phyloP scores from a whole-genome alignment of 225 moss, liverwort and hornwort species.

The Ulota crispa region DNA sequence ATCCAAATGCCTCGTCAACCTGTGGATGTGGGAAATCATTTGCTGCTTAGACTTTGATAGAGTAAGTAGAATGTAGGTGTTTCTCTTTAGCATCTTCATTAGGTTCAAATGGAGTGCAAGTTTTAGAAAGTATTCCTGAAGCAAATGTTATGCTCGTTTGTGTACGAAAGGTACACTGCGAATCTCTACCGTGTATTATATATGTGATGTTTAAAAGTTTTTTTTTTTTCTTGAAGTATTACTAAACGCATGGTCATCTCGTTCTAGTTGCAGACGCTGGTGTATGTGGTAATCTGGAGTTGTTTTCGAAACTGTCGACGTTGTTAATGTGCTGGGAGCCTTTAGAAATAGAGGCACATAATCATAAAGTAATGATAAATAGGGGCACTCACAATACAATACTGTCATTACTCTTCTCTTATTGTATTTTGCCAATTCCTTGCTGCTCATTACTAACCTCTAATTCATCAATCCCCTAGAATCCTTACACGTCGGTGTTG shows the following conservation, averaged over 20 bases:
- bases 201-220: not conserved
- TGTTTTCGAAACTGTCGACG: not conserved
- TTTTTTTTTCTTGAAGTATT: not conserved
- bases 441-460: too few species aligned
- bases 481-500: too few species aligned
- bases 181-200: constrained; percentile 37
- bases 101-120: constrained; percentile 15
- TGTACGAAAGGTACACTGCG: not conserved
- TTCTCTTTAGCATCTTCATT: constrained; percentile 9
- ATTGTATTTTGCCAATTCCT: too few species aligned
- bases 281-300: not conserved
- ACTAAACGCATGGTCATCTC: not conserved
- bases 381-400: too few species aligned
- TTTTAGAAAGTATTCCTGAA: constrained; percentile 16
- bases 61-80: constrained; percentile 2
- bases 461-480: too few species aligned
- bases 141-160: constrained; percentile 13
- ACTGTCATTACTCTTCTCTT: too few species aligned
- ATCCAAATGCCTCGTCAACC: constrained; percentile 91
- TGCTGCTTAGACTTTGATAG: constrained; percentile 55
- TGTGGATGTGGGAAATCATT: constrained; percentile 99
- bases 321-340: not conserved
- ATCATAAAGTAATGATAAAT: too few species aligned
- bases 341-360: too few species aligned
- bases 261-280: not conserved